A percentile compares a stretch with the other conserved stretches of the same genome.
phyloP scores from a whole-genome alignment of 1,139 yeast genomes.

The Schizosaccharomyces versatilis region DNA sequence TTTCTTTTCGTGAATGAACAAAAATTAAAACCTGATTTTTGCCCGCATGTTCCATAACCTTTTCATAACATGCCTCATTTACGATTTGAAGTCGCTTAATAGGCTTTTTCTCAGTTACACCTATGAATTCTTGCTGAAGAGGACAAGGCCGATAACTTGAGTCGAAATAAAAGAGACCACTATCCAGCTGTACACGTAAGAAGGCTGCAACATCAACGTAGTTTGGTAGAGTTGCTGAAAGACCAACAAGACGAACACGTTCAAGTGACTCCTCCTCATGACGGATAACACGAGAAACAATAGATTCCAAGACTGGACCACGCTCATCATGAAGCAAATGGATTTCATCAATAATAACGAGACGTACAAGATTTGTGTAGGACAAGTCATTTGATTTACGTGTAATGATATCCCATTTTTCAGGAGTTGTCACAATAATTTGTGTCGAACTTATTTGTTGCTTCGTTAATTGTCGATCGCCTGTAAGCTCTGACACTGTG shows the following conservation, averaged over 20 bases:
- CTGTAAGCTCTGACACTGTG: conserved; percentile 69
- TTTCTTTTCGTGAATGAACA: conserved; percentile 87
- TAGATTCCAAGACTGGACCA: conserved; percentile 82
- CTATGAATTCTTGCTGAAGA: conserved; percentile 65
- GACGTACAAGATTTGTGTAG: conserved; percentile 38
- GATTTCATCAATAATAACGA: conserved; percentile 79
- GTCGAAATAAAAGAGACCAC: conserved; percentile 58
- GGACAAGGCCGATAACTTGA: conserved; percentile 81
- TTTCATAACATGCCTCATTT: conserved; percentile 81
- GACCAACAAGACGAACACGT: conserved; percentile 50
- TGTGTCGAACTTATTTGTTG: conserved; percentile 64
- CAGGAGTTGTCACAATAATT: conserved; percentile 77
- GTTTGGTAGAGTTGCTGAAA: conserved; percentile 88
- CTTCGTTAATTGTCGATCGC: conserved; percentile 62
- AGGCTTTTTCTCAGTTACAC: conserved; percentile 68
- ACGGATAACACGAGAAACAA: conserved; percentile 53
- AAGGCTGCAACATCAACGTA: conserved; percentile 72
- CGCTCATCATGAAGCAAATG: conserved; percentile 84
- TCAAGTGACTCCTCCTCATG: conserved; percentile 25
- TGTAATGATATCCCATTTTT: conserved; percentile 91
- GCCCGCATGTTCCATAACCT: conserved; percentile 42
- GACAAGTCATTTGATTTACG: conserved; percentile 49
- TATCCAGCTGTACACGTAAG: conserved; percentile 37
- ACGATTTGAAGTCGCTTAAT: conserved; percentile 58
- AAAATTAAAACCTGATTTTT: conserved; percentile 66